These are phyloP conservation scores for Anthoceros angustus DNA, from an alignment of 225 moss, liverwort and hornwort genomes.

Conservation along the genomic window DNA sequence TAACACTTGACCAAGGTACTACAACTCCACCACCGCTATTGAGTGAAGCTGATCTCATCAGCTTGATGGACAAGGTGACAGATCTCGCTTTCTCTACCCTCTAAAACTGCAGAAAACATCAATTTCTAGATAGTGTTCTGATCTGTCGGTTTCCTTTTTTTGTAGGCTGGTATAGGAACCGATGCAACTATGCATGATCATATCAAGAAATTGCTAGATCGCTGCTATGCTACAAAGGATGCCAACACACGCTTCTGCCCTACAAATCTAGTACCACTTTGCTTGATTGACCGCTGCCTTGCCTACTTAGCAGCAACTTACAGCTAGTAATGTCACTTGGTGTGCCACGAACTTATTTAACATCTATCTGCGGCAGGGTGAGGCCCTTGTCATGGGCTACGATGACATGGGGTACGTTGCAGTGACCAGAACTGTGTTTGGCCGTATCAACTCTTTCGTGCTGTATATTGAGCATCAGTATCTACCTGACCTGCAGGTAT, in stretches of 20 bases:
- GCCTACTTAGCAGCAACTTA: neutral
- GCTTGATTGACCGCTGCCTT: neutral
- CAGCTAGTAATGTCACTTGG: too few species aligned
- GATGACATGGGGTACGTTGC: conserved; percentile 73
- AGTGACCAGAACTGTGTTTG: neutral
- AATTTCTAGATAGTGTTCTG: neutral
- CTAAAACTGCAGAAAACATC: too few species aligned
- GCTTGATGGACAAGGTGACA: conserved; percentile 90
- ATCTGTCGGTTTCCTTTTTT: conserved; percentile 5
- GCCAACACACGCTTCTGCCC: conserved; percentile 83
- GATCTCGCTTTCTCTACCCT: neutral
- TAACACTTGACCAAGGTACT: conserved; percentile 81
- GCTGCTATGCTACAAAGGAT: conserved; percentile 89
- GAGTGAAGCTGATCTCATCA: conserved; percentile 96
- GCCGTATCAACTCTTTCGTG: neutral
- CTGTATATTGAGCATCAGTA: neutral
- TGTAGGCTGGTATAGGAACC: conserved; percentile 97
- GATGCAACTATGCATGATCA: conserved; percentile 99
- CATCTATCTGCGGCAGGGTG: conserved; percentile 47
- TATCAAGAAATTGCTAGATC: conserved; percentile 91
- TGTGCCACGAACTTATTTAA: too few species aligned
- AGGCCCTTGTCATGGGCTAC: conserved; percentile 96
- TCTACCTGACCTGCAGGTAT: conserved; percentile 27
- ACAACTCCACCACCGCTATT: conserved; percentile 75
- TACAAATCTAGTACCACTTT: conserved; percentile 50